phyloP scores from a whole-genome alignment of 441 rosid species.

The Codiaeum variegatum region DNA sequence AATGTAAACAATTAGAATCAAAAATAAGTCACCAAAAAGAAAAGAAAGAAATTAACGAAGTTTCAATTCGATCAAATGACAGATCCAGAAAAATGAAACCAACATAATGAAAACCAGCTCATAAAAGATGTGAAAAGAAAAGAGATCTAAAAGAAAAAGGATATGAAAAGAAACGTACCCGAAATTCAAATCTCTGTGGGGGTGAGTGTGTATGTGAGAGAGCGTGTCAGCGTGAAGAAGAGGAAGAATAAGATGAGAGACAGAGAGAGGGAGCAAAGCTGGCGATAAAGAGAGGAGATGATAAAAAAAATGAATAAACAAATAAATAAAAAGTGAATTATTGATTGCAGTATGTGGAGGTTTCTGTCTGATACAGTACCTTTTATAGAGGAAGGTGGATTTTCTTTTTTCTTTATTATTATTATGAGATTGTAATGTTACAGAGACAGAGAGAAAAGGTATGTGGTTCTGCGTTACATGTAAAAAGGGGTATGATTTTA shows the following conservation, averaged over 20 bases:
- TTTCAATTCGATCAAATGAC: slow-evolving; percentile 31
- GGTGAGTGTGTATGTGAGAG: neutral
- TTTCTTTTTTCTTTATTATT: slow-evolving; percentile 12
- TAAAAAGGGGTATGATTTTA: neutral
- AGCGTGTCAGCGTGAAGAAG: neutral
- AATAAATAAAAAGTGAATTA: slow-evolving; percentile 34
- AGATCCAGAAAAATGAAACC: slow-evolving; percentile 19
- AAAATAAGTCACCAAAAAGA: slow-evolving; percentile 10
- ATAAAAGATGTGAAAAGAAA: slow-evolving; percentile 17
- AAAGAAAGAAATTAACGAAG: slow-evolving; percentile 11
- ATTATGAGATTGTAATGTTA: slow-evolving; percentile 21
- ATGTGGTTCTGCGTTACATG: neutral
- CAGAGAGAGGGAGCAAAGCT: slow-evolving; percentile 18
- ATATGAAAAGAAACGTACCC: slow-evolving; percentile 20
- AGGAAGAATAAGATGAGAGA: slow-evolving; percentile 3
- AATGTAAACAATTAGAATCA: slow-evolving; percentile 7
- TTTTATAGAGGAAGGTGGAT: slow-evolving; percentile 20
- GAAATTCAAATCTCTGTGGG: neutral
- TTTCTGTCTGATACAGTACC: slow-evolving; percentile 27
- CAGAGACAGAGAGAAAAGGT: slow-evolving; percentile 7
- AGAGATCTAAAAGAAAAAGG: slow-evolving; percentile 30
- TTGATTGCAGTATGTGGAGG: slow-evolving; percentile 36
- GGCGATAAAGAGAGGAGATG: slow-evolving; percentile 27
- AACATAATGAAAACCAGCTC: slow-evolving; percentile 28
- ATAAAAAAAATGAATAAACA: neutral